Percentiles rank a stretch among this genome's conserved stretches.
Conservation (phyloP, 331 rosid species). For the Rhamnella rubrinervis region DNA sequence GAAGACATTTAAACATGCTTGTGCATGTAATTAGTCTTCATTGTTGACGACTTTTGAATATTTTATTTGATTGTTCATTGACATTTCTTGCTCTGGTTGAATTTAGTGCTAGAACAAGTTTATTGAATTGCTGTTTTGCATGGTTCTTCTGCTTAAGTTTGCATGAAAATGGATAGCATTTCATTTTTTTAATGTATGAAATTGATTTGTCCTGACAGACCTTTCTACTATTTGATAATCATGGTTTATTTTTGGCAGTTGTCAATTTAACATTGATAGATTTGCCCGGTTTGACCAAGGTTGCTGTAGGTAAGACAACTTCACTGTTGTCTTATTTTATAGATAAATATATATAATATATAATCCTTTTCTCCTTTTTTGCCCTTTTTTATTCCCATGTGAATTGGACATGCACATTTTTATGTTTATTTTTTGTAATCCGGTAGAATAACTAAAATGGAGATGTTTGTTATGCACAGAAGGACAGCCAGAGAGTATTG, state of each 20-base stretch:
- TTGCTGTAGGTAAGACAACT: constrained; percentile 71
- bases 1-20: not conserved
- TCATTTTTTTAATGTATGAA: not conserved
- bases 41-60: not conserved
- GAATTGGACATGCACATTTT: constrained; percentile 3
- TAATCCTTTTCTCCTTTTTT: not conserved
- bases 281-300: constrained; percentile 91
- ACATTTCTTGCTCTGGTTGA: not conserved
- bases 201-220: constrained; percentile 5
- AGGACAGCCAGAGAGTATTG: constrained; percentile 81
- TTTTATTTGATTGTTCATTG: too few relatives aligned
- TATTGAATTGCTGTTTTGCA: constrained; percentile 1
- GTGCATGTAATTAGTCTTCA: not conserved
- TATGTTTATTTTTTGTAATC: constrained; percentile 1
- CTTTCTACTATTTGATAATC: constrained; percentile 26
- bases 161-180: not conserved
- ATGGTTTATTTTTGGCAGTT: constrained; percentile 46
- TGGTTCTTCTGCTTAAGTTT: not conserved
- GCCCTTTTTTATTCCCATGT: not conserved
- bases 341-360: not conserved
- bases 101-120: constrained; percentile 5
- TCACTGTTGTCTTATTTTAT: not conserved
- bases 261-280: constrained; percentile 85
- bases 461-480: constrained; percentile 40
- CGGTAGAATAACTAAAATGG: constrained; percentile 6